Conservation (phyloP, 352 stramenopile species). For the Pythium folliculosum region DNA sequence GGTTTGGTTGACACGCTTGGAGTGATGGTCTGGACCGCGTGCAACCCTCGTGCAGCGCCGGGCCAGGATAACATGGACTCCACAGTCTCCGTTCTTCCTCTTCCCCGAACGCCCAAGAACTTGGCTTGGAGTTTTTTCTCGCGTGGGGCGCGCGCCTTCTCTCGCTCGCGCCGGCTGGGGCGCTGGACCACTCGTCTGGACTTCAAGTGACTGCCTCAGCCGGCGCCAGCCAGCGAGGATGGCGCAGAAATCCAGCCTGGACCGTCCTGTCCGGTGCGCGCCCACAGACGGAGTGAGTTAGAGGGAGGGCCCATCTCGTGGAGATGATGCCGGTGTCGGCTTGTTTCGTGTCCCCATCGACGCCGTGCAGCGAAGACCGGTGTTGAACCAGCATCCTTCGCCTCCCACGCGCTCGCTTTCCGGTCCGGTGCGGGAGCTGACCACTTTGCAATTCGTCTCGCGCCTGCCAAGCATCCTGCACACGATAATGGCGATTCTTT, state of each 20-base stretch:
- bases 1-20: background rate
- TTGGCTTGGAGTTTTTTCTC: background rate
- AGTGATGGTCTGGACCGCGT: background rate
- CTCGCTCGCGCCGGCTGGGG: background rate
- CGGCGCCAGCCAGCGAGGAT: background rate
- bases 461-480: background rate
- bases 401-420: too few relatives aligned
- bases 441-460: background rate
- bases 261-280: too few relatives aligned
- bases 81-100: too few relatives aligned
- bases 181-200: background rate
- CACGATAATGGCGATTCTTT: constrained; percentile 1
- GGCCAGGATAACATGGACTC: background rate
- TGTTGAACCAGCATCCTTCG: background rate
- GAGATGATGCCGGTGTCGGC: constrained; percentile 2
- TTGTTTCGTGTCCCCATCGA: constrained; percentile 3
- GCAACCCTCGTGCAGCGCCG: background rate
- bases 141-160: background rate
- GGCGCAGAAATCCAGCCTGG: background rate
- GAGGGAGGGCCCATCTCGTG: background rate
- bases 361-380: background rate
- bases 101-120: too few relatives aligned
- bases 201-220: background rate
- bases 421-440: too few relatives aligned
- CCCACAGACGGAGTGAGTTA: background rate